Conservation (phyloP, 2,329 filamentous ascomycete species). For the Parasarocladium wereldwijsianum region DNA sequence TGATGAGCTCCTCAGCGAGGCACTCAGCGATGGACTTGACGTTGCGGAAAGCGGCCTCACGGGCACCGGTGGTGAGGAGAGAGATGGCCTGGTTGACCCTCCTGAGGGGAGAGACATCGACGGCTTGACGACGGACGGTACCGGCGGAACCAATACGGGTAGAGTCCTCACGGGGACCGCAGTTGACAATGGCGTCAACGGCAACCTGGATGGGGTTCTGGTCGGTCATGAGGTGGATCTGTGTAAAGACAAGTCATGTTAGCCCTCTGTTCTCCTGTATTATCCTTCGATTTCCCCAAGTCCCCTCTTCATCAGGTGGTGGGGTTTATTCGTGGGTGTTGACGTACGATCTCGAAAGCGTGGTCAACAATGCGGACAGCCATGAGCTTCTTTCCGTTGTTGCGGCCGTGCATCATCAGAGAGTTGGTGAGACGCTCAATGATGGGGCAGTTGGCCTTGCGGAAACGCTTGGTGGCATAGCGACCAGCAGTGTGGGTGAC, state of each 20-base stretch:
- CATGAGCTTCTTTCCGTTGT: slow-evolving; percentile 99
- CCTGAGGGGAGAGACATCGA: slow-evolving; percentile 98
- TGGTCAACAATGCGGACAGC: slow-evolving; percentile 98
- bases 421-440: slow-evolving; percentile 99
- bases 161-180: slow-evolving; percentile 98
- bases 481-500: slow-evolving; percentile 96
- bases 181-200: slow-evolving; percentile 99
- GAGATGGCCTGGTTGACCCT: slow-evolving; percentile 99
- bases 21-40: slow-evolving; percentile 99
- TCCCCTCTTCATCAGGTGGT: not conserved
- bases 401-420: slow-evolving; percentile 99
- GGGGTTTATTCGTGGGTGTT: slow-evolving; percentile 4
- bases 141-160: slow-evolving; percentile 98
- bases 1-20: slow-evolving; percentile 99
- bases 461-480: slow-evolving; percentile 99
- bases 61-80: slow-evolving; percentile 96
- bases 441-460: slow-evolving; percentile 99
- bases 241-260: slow-evolving; percentile 16
- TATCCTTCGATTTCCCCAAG: not conserved
- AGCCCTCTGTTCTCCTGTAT: slow-evolving; percentile 8
- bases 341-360: slow-evolving; percentile 96
- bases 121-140: slow-evolving; percentile 99
- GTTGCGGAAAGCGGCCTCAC: slow-evolving; percentile 98
- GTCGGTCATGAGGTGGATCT: slow-evolving; percentile 99
- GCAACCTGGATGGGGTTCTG: slow-evolving; percentile 99